Conservation (phyloP, 345 rosid species). For the Aquilaria yunnanensis region DNA sequence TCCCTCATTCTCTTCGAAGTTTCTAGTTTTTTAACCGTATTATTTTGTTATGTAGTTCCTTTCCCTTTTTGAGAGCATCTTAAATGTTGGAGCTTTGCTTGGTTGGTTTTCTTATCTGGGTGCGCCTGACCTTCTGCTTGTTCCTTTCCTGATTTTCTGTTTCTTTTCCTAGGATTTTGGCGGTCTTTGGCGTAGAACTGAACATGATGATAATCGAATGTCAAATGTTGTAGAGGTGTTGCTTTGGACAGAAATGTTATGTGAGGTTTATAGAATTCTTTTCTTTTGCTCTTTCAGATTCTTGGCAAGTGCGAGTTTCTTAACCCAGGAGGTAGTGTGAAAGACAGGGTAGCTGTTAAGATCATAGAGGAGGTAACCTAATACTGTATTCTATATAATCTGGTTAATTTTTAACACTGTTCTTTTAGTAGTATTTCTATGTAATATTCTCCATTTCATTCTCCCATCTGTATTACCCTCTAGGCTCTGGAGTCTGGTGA, state of each 20-base stretch:
- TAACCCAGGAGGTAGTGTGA: slow-evolving; percentile 98
- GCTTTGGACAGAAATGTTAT: neutral
- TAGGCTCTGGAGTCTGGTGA: slow-evolving; percentile 82
- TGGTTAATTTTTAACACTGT: neutral
- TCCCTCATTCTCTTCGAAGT: neutral
- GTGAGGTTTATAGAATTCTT: neutral
- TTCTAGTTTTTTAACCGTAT: neutral
- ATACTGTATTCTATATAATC: neutral
- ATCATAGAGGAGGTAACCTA: slow-evolving; percentile 77
- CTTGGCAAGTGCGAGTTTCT: slow-evolving; percentile 92
- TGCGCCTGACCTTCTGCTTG: neutral
- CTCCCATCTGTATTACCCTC: neutral
- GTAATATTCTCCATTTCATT: neutral
- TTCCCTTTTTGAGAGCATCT: neutral
- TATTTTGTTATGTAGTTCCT: neutral
- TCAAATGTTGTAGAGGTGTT: neutral
- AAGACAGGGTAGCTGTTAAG: slow-evolving; percentile 85
- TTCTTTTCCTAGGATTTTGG: neutral
- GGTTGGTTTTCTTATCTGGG: slow-evolving; percentile 6
- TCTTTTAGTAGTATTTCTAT: neutral
- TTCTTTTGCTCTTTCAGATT: slow-evolving; percentile 44
- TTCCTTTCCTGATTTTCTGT: neutral
- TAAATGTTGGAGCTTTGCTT: neutral
- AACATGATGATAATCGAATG: neutral
- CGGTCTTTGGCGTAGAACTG: neutral